Evolutionary conservation across 108 stramenopile species (phyloP).

Genomic region (Nitzschia palea): DNA sequence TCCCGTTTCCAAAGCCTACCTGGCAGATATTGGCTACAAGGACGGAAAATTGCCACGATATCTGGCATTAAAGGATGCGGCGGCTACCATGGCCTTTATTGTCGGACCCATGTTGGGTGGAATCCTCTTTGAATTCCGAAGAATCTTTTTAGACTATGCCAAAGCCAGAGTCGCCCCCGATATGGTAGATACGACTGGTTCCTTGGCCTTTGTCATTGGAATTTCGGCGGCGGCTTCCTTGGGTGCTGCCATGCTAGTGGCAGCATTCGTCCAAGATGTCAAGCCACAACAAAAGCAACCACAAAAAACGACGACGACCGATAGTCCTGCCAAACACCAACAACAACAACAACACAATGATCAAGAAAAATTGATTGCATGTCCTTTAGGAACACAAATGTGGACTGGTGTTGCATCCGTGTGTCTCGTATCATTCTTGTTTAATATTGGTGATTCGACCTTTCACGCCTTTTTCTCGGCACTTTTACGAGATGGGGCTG

Average conservation of each 20-base stretch:
- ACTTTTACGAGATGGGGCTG: slow-evolving; percentile 46
- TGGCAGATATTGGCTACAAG: slow-evolving; percentile 68
- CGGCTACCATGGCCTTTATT: slow-evolving; percentile 73
- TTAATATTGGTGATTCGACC: slow-evolving; percentile 72
- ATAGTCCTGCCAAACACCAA: no score
- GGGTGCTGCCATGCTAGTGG: slow-evolving; percentile 46
- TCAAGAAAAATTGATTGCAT: slow-evolving; percentile 47
- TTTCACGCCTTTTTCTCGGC: slow-evolving; percentile 82
- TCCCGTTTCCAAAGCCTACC: slow-evolving; percentile 78
- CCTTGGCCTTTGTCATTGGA: slow-evolving; percentile 60
- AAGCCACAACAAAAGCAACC: background rate
- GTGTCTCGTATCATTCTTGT: slow-evolving; percentile 62
- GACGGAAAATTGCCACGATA: slow-evolving; percentile 46
- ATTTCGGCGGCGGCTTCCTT: slow-evolving; percentile 63
- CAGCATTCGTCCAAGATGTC: slow-evolving; percentile 37
- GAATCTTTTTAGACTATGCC: background rate
- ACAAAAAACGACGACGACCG: background rate
- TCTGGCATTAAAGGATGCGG: slow-evolving; percentile 73
- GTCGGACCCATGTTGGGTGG: slow-evolving; percentile 73
- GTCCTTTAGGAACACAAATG: slow-evolving; percentile 63
- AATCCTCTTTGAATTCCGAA: slow-evolving; percentile 44
- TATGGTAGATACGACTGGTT: background rate
- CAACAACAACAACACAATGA: slow-evolving; percentile 12
- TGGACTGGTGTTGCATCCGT: slow-evolving; percentile 76
- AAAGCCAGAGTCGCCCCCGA: background rate